Evolutionary conservation across 441 rosid genomes (phyloP).

Genomic region (Brassica balearica): DNA sequence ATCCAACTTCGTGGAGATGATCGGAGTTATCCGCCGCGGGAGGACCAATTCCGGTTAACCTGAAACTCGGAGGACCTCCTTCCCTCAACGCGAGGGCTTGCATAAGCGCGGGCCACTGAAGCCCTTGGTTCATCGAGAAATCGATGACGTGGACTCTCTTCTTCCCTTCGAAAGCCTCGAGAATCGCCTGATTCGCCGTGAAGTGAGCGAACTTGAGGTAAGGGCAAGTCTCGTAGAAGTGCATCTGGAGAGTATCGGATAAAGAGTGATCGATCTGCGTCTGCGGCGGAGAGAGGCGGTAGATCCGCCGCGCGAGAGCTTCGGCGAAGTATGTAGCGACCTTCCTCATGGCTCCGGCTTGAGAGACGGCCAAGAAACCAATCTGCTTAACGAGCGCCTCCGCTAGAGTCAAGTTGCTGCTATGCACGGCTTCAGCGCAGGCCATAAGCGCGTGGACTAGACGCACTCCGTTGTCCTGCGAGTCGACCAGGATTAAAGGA

Average conservation of each 20-base stretch:
- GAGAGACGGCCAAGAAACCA: constrained; percentile 65
- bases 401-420: constrained; percentile 58
- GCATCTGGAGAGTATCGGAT: constrained; percentile 72
- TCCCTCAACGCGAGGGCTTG: constrained; percentile 73
- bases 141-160: constrained; percentile 83
- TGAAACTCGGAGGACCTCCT: constrained; percentile 85
- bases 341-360: constrained; percentile 83
- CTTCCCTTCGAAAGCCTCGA: constrained; percentile 81
- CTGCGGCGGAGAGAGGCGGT: constrained; percentile 64
- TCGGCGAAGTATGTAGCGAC: constrained; percentile 89
- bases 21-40: constrained; percentile 69
- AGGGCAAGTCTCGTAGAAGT: constrained; percentile 86
- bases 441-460: constrained; percentile 85
- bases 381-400: constrained; percentile 77
- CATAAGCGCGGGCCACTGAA: constrained; percentile 92
- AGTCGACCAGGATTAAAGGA: constrained; percentile 68
- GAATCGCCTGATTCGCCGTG: constrained; percentile 92
- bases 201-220: constrained; percentile 95
- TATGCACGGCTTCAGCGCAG: constrained; percentile 84
- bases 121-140: constrained; percentile 82
- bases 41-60: constrained; percentile 84
- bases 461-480: constrained; percentile 83
- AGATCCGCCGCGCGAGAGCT: constrained; percentile 76
- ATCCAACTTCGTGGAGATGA: constrained; percentile 76
- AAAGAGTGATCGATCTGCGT: constrained; percentile 52